These are phyloP conservation scores for Claviceps sp. DNA, from an alignment of 2,329 filamentous ascomycete genomes.

Conservation along the genomic window DNA sequence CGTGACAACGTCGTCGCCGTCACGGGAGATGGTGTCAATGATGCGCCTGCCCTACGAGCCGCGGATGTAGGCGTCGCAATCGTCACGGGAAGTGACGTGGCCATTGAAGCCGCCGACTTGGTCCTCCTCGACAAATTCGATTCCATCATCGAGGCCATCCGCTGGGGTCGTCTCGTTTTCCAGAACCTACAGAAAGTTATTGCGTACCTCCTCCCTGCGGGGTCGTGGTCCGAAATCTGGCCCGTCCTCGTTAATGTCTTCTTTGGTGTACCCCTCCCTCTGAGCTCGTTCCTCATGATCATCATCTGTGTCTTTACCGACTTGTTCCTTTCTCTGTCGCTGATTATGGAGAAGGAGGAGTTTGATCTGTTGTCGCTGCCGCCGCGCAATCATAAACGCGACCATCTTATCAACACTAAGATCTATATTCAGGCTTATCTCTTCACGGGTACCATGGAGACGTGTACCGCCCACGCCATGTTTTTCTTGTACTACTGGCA, in stretches of 20 bases:
- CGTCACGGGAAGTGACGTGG: conserved; percentile 50
- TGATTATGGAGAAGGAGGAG: conserved; percentile 43
- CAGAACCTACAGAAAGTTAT: conserved; percentile 30
- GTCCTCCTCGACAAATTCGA: conserved; percentile 60
- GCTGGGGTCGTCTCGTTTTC: conserved; percentile 26
- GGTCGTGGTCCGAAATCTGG: conserved; percentile 43
- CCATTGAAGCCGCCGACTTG: conserved; percentile 50
- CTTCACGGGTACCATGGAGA: conserved; percentile 38
- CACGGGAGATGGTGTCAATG: conserved; percentile 62
- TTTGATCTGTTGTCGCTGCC: conserved; percentile 37
- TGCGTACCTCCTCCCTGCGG: conserved; percentile 34
- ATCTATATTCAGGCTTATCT: conserved; percentile 39
- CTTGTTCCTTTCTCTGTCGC: conserved; percentile 33
- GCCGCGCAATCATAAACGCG: conserved; percentile 33
- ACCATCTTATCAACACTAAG: conserved; percentile 38
- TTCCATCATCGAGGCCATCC: conserved; percentile 54
- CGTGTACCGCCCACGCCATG: conserved; percentile 35
- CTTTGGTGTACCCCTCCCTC: conserved; percentile 37
- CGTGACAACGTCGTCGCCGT: conserved; percentile 50
- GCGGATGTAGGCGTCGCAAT: conserved; percentile 59
- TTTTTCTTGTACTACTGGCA: conserved; percentile 40
- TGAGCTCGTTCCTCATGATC: conserved; percentile 43
- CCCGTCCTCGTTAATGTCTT: conserved; percentile 43
- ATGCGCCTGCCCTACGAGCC: conserved; percentile 51
- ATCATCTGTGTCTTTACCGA: conserved; percentile 45